Evolutionary conservation across 768 basidiomycete species (phyloP), one percentile per base, ranked within the genome.

Genomic region (Kockovaella imperatae): DNA sequence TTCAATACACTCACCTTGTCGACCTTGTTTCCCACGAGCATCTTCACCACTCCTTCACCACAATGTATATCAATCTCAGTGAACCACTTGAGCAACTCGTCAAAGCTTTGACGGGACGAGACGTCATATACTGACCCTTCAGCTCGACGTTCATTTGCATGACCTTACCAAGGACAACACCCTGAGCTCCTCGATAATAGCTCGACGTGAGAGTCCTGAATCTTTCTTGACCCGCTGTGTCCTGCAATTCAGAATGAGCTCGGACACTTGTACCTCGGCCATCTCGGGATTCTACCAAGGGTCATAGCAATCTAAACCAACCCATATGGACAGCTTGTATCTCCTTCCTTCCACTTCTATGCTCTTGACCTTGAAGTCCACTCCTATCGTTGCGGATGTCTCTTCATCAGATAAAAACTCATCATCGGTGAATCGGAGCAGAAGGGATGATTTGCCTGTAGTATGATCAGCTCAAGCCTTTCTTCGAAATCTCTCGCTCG

Each of bases 221-320:
- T 4, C 93, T 82, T 72, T 99, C 95, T 70, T 97, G 93, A 0
- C 95, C 93, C 42, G 90, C 88, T 0, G 89, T 93, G 60, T 95
- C 88, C 88, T 90, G 13, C 14, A 15, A 18, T 13, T 34, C 36
- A 38, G 8, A 20, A 17, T 34, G 5, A 47, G 17, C 20, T 6
- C 10, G 23, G n/a, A 6, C 23, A 24, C 38, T 26, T 24, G n/a
- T n/a, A n/a, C n/a, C 10, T 38, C 21, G 14, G 8, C 14, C 36
- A 32, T 32, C 11, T 10, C 31, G 17, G 31, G 10, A 17, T 10
- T 10, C 11, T 10, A 32, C 17, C 31, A 32, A 32, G 31, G 11
- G 31, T 32, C 18, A 38, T 23, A 49, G 14, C 41, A 45, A 34
- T n/a, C 18, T 11, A 26, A 15, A 28, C 31, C 53, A 59, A 93